phyloP scores from a whole-genome alignment of 345 rosid genomes.

The Litchi chinensis region DNA sequence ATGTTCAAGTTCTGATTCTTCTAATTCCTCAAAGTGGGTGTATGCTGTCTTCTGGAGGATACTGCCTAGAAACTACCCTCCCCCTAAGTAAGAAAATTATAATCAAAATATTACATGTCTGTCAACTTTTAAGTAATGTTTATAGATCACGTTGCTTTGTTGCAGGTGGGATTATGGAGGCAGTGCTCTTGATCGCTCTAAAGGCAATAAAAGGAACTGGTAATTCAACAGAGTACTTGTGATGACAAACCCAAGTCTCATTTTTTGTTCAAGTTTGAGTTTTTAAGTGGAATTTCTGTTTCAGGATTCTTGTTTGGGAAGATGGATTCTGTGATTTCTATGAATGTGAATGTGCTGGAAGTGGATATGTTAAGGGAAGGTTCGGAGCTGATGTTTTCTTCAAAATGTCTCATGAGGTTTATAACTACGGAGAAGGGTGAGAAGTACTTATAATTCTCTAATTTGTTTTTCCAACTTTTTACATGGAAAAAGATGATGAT shows the following conservation, averaged over 20 bases:
- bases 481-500: background rate
- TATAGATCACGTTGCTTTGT: slow-evolving; percentile 24
- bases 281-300: slow-evolving; percentile 2
- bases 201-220: slow-evolving; percentile 81
- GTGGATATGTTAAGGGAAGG: slow-evolving; percentile 46
- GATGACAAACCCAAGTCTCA: background rate
- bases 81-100: slow-evolving; percentile 58
- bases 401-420: slow-evolving; percentile 84
- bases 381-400: slow-evolving; percentile 74
- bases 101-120: background rate
- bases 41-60: slow-evolving; percentile 82
- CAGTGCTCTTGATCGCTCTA: slow-evolving; percentile 60
- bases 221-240: slow-evolving; percentile 23
- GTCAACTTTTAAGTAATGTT: slow-evolving; percentile 8
- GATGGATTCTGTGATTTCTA: slow-evolving; percentile 72
- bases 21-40: slow-evolving; percentile 68
- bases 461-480: background rate
- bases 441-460: slow-evolving; percentile 12
- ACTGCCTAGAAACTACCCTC: slow-evolving; percentile 78
- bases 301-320: slow-evolving; percentile 84
- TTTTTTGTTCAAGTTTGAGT: background rate
- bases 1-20: slow-evolving; percentile 51
- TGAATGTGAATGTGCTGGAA: slow-evolving; percentile 54
- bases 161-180: slow-evolving; percentile 83
- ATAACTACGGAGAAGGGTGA: slow-evolving; percentile 77